phyloP scores from a whole-genome alignment of 768 basidiomycete genomes.

The Xanthoconium stramineum region DNA sequence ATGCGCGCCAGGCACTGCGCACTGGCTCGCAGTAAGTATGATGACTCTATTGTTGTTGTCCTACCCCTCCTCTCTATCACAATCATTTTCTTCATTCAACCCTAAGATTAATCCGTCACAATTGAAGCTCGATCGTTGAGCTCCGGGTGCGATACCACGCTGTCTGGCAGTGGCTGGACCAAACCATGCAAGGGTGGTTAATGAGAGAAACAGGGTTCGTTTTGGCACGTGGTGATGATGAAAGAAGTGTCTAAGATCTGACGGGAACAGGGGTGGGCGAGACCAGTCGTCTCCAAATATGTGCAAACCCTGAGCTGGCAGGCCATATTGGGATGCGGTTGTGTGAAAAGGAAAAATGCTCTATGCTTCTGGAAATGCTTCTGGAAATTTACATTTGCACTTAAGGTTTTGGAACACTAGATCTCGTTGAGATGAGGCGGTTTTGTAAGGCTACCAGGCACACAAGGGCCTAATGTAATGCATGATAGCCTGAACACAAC shows the following conservation, averaged over 20 bases:
- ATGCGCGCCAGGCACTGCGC: no score
- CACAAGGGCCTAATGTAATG: conserved; percentile 1
- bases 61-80: no score
- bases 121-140: no score
- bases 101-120: no score
- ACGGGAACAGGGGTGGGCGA: conserved; percentile 8
- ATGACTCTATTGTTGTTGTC: no score
- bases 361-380: neutral
- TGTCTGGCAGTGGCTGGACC: no score
- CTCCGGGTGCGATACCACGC: no score
- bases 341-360: conserved; percentile 8
- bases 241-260: conserved; percentile 5
- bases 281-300: conserved; percentile 14
- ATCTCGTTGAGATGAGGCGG: conserved; percentile 21
- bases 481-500: conserved; percentile 11
- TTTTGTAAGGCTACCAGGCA: conserved; percentile 21
- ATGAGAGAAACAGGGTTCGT: conserved; percentile 59
- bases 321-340: conserved; percentile 1
- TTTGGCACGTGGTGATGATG: conserved; percentile 13
- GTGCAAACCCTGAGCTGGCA: conserved; percentile 7
- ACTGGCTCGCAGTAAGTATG: no score
- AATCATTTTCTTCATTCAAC: no score
- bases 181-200: no score
- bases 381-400: conserved; percentile 1
- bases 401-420: conserved; percentile 15